Evolutionary conservation across 2,329 filamentous ascomycete genomes (phyloP).

Genomic region (Diaporthe longicolla): DNA sequence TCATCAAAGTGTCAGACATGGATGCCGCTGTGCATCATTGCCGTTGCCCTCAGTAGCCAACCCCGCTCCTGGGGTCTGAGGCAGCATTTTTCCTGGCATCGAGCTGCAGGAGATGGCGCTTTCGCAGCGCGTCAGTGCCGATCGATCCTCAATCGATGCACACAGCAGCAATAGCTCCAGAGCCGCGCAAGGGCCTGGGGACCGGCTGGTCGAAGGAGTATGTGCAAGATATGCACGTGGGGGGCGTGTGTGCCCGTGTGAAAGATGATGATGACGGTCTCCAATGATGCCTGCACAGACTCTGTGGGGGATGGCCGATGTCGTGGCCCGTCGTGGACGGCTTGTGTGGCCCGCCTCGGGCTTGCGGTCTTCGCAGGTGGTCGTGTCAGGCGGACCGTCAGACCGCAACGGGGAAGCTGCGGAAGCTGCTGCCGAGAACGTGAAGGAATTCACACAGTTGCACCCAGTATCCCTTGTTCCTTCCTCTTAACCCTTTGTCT

Average conservation of each 20-base stretch:
- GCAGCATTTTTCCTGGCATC: neutral
- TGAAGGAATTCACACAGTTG: conserved; percentile 8
- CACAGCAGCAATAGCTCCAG: neutral
- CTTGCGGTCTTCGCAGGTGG: conserved; percentile 6
- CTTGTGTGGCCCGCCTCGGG: too few species aligned
- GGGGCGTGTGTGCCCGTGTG: neutral
- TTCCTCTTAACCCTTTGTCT: conserved; percentile 1
- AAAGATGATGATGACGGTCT: neutral
- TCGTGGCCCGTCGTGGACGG: too few species aligned
- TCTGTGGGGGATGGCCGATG: too few species aligned
- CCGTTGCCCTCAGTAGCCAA: conserved; percentile 25
- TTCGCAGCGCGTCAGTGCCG: conserved; percentile 6
- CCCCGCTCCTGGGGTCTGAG: conserved; percentile 15
- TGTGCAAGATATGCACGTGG: neutral
- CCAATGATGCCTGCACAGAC: neutral
- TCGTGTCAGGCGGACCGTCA: conserved; percentile 27
- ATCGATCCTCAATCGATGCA: neutral
- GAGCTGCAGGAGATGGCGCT: conserved; percentile 10
- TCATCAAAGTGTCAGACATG: conserved; percentile 18
- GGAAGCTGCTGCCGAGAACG: neutral
- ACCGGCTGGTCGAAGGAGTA: too few species aligned
- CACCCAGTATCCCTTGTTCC: neutral
- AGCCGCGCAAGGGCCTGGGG: neutral
- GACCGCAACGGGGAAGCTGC: neutral
- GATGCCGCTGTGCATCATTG: conserved; percentile 25